phyloP scores from a whole-genome alignment of 2,329 filamentous ascomycete genomes.

The Setomelanomma holmii region DNA sequence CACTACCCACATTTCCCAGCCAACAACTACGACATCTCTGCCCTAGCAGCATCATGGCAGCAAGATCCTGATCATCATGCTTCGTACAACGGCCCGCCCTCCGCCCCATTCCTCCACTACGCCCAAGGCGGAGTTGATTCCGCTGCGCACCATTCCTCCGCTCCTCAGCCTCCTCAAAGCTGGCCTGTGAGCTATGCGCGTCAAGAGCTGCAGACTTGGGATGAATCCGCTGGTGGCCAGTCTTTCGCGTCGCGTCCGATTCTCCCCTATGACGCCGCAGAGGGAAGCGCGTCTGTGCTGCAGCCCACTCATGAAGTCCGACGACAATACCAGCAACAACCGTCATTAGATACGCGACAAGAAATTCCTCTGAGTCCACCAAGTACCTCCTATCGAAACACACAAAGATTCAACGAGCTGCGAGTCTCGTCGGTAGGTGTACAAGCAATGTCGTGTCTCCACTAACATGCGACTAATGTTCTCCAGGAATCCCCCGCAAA shows the following conservation, averaged over 20 bases:
- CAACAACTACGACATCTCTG: slow-evolving; percentile 31
- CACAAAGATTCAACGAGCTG: slow-evolving; percentile 26
- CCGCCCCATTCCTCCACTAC: slow-evolving; percentile 34
- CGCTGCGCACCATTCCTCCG: slow-evolving; percentile 23
- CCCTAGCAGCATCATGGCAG: slow-evolving; percentile 35
- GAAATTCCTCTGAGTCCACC: slow-evolving; percentile 15
- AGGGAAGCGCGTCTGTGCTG: slow-evolving; percentile 24
- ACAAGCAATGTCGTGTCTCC: slow-evolving; percentile 12
- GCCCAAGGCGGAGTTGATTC: slow-evolving; percentile 32
- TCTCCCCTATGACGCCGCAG: slow-evolving; percentile 27
- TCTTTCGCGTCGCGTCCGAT: slow-evolving; percentile 22
- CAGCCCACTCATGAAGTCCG: slow-evolving; percentile 13
- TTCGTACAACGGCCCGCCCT: slow-evolving; percentile 33
- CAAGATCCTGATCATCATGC: slow-evolving; percentile 20
- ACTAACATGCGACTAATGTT: slow-evolving; percentile 27
- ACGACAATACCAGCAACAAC: slow-evolving; percentile 22
- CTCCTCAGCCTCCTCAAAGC: slow-evolving; percentile 10
- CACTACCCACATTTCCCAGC: slow-evolving; percentile 34
- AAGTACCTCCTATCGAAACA: slow-evolving; percentile 14
- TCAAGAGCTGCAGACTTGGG: slow-evolving; percentile 26
- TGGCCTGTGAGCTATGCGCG: slow-evolving; percentile 31
- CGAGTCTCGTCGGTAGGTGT: slow-evolving; percentile 31
- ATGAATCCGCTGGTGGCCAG: slow-evolving; percentile 18
- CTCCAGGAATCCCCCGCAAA: slow-evolving; percentile 28
- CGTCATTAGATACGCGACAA: slow-evolving; percentile 9